Evolutionary conservation across 2,329 filamentous ascomycete genomes (phyloP).

Genomic region (Arthrobotrys pseudoclavata): DNA sequence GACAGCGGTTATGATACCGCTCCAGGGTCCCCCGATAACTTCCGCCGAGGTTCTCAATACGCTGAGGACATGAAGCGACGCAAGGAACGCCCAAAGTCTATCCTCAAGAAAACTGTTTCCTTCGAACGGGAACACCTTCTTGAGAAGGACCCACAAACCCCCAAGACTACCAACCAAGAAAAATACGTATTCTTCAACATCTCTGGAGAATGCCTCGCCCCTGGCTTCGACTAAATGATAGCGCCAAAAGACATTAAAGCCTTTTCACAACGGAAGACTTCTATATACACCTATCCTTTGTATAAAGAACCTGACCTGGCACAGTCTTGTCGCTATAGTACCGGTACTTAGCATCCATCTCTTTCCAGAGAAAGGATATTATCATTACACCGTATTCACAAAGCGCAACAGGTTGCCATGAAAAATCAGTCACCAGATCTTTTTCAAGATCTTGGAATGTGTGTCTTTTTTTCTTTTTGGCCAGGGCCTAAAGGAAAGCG

Average conservation of each 20-base stretch:
- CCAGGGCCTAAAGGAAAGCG: conserved; percentile 40
- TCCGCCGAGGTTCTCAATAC: conserved; percentile 59
- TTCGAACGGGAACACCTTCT: conserved; percentile 58
- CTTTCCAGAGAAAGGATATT: conserved; percentile 34
- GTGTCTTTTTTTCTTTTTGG: conserved; percentile 42
- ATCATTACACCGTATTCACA: conserved; percentile 54
- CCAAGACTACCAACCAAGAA: conserved; percentile 52
- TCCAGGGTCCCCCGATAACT: conserved; percentile 47
- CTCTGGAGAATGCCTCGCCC: conserved; percentile 52
- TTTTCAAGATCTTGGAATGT: conserved; percentile 24
- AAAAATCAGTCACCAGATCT: conserved; percentile 32
- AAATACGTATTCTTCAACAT: conserved; percentile 60
- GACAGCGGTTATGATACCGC: conserved; percentile 58
- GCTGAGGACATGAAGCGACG: conserved; percentile 57
- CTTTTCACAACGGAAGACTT: conserved; percentile 48
- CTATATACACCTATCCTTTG: conserved; percentile 39
- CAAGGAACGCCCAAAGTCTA: conserved; percentile 58
- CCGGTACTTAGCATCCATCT: conserved; percentile 47
- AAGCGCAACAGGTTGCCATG: conserved; percentile 60
- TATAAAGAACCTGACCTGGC: conserved; percentile 53
- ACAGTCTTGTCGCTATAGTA: conserved; percentile 57
- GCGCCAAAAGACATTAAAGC: conserved; percentile 28
- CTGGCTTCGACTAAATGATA: conserved; percentile 58
- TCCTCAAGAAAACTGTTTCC: conserved; percentile 57
- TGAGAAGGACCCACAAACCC: conserved; percentile 49